Percentiles rank a stretch among this genome's conserved stretches.
These are phyloP conservation scores for Microcos paniculata DNA, from an alignment of 345 rosid genomes.

Conservation along the genomic window DNA sequence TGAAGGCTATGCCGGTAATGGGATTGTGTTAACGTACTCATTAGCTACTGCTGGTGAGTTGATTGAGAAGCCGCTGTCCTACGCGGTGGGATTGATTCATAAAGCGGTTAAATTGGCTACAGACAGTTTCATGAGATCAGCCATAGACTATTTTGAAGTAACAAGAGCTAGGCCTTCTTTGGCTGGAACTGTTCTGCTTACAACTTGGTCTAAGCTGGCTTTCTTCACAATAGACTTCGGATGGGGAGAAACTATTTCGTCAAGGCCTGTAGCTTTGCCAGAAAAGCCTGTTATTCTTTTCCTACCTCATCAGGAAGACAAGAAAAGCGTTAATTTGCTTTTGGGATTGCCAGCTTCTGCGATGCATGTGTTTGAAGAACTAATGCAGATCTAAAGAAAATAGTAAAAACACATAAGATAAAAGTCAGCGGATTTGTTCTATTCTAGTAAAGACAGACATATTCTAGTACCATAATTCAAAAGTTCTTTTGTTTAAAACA, in stretches of 20 bases:
- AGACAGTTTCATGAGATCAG: conserved; percentile 80
- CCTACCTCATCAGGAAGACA: conserved; percentile 62
- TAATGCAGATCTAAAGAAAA: conserved; percentile 33
- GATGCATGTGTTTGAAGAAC: conserved; percentile 61
- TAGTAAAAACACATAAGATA: too few relatives aligned
- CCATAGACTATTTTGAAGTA: conserved; percentile 77
- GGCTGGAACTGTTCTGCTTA: conserved; percentile 69
- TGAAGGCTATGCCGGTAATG: conserved; percentile 72
- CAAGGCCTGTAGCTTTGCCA: conserved; percentile 87
- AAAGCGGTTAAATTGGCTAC: conserved; percentile 61
- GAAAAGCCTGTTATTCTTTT: conserved; percentile 83
- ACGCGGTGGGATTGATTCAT: conserved; percentile 49
- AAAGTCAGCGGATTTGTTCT: background rate
- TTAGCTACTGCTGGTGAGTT: conserved; percentile 68
- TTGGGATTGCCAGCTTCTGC: conserved; percentile 80
- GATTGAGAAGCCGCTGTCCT: conserved; percentile 48
- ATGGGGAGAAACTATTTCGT: conserved; percentile 76
- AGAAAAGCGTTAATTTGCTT: conserved; percentile 65
- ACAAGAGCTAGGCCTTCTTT: conserved; percentile 85
- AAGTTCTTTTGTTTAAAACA: background rate
- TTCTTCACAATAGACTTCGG: conserved; percentile 83
- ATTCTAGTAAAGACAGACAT: background rate
- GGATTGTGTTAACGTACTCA: conserved; percentile 63
- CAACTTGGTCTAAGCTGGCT: conserved; percentile 83
- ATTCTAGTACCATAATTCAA: too few relatives aligned